Evolutionary conservation across 2,329 filamentous ascomycete genomes (phyloP), one percentile per base, ranked within the genome.

Genomic region (Fusarium buxicola): DNA sequence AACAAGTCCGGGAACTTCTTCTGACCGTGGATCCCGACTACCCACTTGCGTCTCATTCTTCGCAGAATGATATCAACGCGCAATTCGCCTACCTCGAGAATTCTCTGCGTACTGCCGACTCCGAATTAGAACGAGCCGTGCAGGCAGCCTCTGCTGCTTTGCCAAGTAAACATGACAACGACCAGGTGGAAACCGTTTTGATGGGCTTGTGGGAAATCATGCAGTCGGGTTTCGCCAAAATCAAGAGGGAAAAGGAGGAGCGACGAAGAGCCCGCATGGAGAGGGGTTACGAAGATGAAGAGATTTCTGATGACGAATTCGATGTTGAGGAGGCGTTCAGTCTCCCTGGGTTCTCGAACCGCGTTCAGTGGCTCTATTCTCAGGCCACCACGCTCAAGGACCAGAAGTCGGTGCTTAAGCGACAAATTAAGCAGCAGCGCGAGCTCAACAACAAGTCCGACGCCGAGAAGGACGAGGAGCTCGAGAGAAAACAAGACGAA

Each of bases 381-480:
- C 90, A 92, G 56, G 86, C 92, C n/a, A 90, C 89, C 15, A 86
- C 86, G 16, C 81, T 97, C 31, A 89, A 92, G 60, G 92, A 97
- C 69, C 94, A 98, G 73, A 96, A 97, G 74, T 87, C 88, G 44
- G 94, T 97, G 18, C 83, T 98, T 8, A 90, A 94, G 71, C 88
- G 93, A 38, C 94, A 98, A 75, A 94, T 97, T 71, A 94, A 96
- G 78, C 94, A 98, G 74, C 94, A 98, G 77, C 90, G 94, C 56
- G 92, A 96, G 72, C 84, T 97, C 55, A 96, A 96, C 77, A 93
- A 84, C 79, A 94, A 94, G 72, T 93, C 92, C 1, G 92, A 96
- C 65, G 82, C 86, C 16, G 84, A 89, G 59, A 87, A 89, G 70
- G 89, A 90, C 67, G 83, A 84, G 35, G 85, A 90, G 61, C 74